phyloP scores from a whole-genome alignment of 305 asterid genomes.

The Vinca major region DNA sequence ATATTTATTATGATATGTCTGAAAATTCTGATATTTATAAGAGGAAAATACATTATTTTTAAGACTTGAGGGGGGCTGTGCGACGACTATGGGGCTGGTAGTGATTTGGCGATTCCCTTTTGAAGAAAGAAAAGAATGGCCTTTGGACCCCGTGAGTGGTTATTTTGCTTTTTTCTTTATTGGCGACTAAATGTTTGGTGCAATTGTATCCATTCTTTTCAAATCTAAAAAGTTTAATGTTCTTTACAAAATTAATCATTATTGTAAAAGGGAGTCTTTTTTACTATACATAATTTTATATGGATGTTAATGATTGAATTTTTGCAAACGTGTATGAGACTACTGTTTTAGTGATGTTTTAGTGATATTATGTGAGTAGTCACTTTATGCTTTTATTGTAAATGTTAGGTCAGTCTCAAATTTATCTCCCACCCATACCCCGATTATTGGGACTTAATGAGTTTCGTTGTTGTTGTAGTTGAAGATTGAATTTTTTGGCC shows the following conservation, averaged over 20 bases:
- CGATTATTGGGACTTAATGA: too few species aligned
- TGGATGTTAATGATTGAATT: background rate
- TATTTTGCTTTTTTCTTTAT: background rate
- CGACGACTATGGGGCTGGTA: background rate
- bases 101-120: background rate
- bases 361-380: too few species aligned
- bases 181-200: background rate
- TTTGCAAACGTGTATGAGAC: too few species aligned
- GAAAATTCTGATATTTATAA: too few species aligned
- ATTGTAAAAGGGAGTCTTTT: background rate
- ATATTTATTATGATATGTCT: too few species aligned
- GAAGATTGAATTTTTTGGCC: background rate
- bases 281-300: background rate
- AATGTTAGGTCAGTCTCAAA: too few species aligned
- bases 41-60: too few species aligned
- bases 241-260: background rate
- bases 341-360: too few species aligned
- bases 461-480: too few species aligned
- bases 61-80: too few species aligned
- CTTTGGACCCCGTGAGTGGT: background rate
- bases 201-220: background rate
- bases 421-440: too few species aligned
- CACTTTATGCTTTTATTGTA: too few species aligned
- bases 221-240: background rate
- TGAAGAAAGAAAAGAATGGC: background rate